phyloP scores from a whole-genome alignment of 495 filamentous ascomycete species.

The Penicillium dipodomyicola region DNA sequence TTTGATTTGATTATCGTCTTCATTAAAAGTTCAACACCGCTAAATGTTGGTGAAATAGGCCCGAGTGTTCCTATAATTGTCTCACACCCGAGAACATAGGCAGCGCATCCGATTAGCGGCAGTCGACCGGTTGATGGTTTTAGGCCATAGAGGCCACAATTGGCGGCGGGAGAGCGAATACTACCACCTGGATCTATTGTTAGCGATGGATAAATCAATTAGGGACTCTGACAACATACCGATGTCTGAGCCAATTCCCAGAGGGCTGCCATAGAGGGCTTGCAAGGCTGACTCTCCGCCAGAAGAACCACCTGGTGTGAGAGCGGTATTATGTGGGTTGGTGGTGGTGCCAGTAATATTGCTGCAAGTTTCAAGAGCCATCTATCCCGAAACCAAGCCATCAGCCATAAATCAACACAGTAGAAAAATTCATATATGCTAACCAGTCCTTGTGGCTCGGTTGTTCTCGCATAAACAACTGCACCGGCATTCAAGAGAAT shows the following conservation, averaged over 20 bases:
- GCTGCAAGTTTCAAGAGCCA: slow-evolving; percentile 31
- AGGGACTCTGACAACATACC: not conserved
- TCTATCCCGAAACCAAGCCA: not conserved
- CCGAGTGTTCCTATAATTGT: slow-evolving; percentile 51
- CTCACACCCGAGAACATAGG: slow-evolving; percentile 40
- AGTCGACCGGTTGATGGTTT: slow-evolving; percentile 29
- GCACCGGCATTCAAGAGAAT: slow-evolving; percentile 14
- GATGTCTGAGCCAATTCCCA: slow-evolving; percentile 43
- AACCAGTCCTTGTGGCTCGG: slow-evolving; percentile 37
- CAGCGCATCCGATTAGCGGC: slow-evolving; percentile 20
- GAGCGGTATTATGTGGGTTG: slow-evolving; percentile 34
- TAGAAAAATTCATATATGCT: not conserved
- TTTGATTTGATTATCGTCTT: slow-evolving; percentile 48
- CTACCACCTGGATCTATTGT: slow-evolving; percentile 15
- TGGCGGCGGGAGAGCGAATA: slow-evolving; percentile 34
- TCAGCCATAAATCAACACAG: not conserved
- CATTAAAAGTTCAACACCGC: slow-evolving; percentile 56
- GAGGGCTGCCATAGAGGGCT: slow-evolving; percentile 31
- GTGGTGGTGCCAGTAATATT: slow-evolving; percentile 39
- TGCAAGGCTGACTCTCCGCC: slow-evolving; percentile 39
- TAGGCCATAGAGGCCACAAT: slow-evolving; percentile 34
- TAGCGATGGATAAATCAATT: not conserved
- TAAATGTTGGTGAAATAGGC: slow-evolving; percentile 54
- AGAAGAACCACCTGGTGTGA: slow-evolving; percentile 38
- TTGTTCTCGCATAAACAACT: slow-evolving; percentile 39